Percentiles rank a stretch among this genome's conserved stretches.
phyloP scores from a whole-genome alignment of 2,329 filamentous ascomycete species.

The Akanthomyces muscarius region DNA sequence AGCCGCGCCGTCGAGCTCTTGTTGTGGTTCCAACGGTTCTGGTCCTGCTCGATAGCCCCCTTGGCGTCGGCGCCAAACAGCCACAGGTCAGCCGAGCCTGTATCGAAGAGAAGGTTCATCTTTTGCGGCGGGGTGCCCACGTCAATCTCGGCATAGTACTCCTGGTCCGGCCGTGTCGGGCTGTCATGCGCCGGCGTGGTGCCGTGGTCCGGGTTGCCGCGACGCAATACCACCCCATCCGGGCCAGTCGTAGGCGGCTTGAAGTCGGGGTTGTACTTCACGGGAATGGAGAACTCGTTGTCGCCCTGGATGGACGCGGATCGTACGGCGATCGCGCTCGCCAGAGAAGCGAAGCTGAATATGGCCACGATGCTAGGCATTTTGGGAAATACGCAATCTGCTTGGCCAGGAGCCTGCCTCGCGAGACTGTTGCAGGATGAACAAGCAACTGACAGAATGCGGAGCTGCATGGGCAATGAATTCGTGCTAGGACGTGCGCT shows the following conservation, averaged over 20 bases:
- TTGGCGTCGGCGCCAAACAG: conserved; percentile 31
- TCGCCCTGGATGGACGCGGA: neutral
- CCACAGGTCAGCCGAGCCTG: conserved; percentile 40
- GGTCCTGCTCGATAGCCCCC: conserved; percentile 27
- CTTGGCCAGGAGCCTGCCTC: neutral
- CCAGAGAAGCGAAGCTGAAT: neutral
- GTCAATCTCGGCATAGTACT: conserved; percentile 8
- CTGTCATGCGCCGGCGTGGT: neutral
- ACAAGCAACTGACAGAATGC: neutral
- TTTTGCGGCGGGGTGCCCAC: conserved; percentile 34
- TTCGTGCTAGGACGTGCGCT: neutral
- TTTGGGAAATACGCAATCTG: neutral
- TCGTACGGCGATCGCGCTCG: neutral
- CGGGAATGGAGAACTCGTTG: neutral
- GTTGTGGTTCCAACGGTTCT: conserved; percentile 36
- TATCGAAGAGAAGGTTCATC: conserved; percentile 39
- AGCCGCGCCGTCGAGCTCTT: conserved; percentile 36
- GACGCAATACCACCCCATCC: neutral
- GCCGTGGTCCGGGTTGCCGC: neutral
- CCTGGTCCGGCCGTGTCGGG: neutral
- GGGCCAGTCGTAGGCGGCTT: neutral
- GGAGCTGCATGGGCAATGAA: too few relatives aligned
- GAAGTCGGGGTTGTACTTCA: conserved; percentile 6
- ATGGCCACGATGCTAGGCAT: neutral
- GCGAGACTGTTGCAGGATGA: neutral